These are phyloP conservation scores for Stevia rebaudiana DNA, from an alignment of 140 eudicot genomes.

Conservation along the genomic window DNA sequence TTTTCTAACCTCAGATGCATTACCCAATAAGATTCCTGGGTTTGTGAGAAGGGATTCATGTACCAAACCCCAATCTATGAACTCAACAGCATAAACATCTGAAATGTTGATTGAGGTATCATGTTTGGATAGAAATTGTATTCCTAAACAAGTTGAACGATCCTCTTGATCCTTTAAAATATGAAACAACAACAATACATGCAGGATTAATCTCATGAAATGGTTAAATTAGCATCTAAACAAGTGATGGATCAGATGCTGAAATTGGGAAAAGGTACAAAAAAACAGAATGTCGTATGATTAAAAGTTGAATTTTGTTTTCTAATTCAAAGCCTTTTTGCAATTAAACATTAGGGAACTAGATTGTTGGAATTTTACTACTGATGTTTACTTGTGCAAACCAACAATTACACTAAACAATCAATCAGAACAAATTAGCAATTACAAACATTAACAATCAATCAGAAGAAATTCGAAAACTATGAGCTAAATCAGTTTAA, in stretches of 20 bases:
- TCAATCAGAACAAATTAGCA: slow-evolving; percentile 10
- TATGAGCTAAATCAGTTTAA: slow-evolving; percentile 1
- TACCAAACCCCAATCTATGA: slow-evolving; percentile 58
- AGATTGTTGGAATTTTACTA: neutral
- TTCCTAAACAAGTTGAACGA: slow-evolving; percentile 52
- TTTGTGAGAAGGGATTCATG: slow-evolving; percentile 49
- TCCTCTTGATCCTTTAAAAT: slow-evolving; percentile 48
- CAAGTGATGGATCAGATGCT: neutral
- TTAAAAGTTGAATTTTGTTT: neutral
- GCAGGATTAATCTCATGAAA: slow-evolving; percentile 15
- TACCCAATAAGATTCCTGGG: slow-evolving; percentile 50
- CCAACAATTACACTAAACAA: slow-evolving; percentile 2
- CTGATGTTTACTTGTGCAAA: slow-evolving; percentile 1
- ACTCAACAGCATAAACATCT: slow-evolving; percentile 71
- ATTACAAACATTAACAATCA: slow-evolving; percentile 1
- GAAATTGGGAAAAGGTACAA: neutral
- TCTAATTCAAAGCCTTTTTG: neutral
- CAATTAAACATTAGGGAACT: neutral
- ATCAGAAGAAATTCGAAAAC: slow-evolving; percentile 4
- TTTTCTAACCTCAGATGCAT: slow-evolving; percentile 55
- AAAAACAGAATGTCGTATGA: neutral
- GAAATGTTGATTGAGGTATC: slow-evolving; percentile 43
- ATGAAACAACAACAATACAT: neutral
- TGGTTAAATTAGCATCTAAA: neutral
- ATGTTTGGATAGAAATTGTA: slow-evolving; percentile 37